These are phyloP conservation scores for Globisporangium emineosum DNA, from an alignment of 352 stramenopile genomes.

Conservation along the genomic window DNA sequence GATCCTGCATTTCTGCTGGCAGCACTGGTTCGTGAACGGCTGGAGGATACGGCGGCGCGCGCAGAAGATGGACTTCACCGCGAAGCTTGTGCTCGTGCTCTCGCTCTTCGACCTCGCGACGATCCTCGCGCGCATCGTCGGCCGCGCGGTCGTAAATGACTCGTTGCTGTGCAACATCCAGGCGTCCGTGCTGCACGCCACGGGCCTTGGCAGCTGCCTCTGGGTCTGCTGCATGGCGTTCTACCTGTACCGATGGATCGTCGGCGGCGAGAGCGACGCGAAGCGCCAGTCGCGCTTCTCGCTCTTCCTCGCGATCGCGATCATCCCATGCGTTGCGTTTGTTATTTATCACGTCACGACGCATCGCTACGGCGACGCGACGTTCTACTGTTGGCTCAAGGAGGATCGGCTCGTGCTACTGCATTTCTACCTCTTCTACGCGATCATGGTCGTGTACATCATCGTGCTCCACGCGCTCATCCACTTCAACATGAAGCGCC, in stretches of 20 bases:
- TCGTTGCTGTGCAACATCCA: constrained; percentile 49
- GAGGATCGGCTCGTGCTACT: constrained; percentile 65
- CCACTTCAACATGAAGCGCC: constrained; percentile 62
- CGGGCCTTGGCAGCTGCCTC: constrained; percentile 53
- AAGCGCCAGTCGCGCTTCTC: constrained; percentile 55
- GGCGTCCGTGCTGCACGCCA: constrained; percentile 50
- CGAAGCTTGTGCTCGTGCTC: constrained; percentile 65
- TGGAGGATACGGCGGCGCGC: constrained; percentile 11
- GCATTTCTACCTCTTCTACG: constrained; percentile 77
- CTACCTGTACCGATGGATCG: constrained; percentile 82
- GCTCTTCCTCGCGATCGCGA: constrained; percentile 48
- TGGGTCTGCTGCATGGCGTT: constrained; percentile 81
- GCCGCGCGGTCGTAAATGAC: constrained; percentile 42
- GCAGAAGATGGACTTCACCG: constrained; percentile 62
- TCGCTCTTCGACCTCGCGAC: constrained; percentile 66
- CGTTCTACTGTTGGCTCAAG: constrained; percentile 81
- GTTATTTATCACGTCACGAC: constrained; percentile 60
- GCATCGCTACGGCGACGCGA: constrained; percentile 69
- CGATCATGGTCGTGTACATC: constrained; percentile 70
- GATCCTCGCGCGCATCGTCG: constrained; percentile 50
- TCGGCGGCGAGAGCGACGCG: constrained; percentile 63
- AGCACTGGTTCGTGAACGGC: constrained; percentile 27
- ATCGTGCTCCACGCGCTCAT: constrained; percentile 61
- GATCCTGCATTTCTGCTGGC: constrained; percentile 54
- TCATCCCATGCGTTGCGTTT: constrained; percentile 47